A percentile compares a stretch with the other conserved stretches of the same genome.
These are phyloP conservation scores for Emergomyces orientalis DNA, from an alignment of 2,329 filamentous ascomycete species.

Conservation along the genomic window DNA sequence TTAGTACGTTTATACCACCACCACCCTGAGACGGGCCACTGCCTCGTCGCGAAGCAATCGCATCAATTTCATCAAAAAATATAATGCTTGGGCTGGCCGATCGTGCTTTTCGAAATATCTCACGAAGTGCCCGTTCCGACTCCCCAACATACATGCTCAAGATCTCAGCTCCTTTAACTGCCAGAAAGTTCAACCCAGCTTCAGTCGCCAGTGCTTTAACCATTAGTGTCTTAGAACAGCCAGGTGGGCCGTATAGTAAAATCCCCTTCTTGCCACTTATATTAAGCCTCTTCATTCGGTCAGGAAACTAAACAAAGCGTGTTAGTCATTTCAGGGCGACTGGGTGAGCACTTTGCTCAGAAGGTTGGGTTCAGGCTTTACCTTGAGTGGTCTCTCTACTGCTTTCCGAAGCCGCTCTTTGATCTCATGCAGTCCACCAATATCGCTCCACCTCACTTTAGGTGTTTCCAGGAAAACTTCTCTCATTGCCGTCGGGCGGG, in stretches of 20 bases:
- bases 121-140: constrained; percentile 74
- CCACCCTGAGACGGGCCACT: constrained; percentile 40
- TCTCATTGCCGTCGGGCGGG: constrained; percentile 77
- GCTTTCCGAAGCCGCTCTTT: constrained; percentile 57
- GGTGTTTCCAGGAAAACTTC: constrained; percentile 84
- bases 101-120: constrained; percentile 75
- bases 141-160: constrained; percentile 97
- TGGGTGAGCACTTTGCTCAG: neutral
- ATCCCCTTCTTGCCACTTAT: constrained; percentile 66
- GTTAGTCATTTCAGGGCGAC: neutral
- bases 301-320: constrained; percentile 35
- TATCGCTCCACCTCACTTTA: constrained; percentile 75
- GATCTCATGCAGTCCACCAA: constrained; percentile 72
- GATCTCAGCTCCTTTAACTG: constrained; percentile 86
- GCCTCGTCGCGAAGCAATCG: constrained; percentile 57
- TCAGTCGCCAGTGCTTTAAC: constrained; percentile 88
- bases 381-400: constrained; percentile 50
- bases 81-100: constrained; percentile 86
- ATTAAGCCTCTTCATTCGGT: constrained; percentile 43
- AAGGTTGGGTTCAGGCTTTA: constrained; percentile 17
- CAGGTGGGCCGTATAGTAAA: constrained; percentile 82
- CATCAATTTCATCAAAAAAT: constrained; percentile 95
- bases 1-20: constrained; percentile 67
- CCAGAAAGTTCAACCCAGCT: constrained; percentile 84
- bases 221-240: constrained; percentile 87